Evolutionary conservation across 1,139 yeast species (phyloP).

Genomic region (Groenewaldozyma auringiensis): DNA sequence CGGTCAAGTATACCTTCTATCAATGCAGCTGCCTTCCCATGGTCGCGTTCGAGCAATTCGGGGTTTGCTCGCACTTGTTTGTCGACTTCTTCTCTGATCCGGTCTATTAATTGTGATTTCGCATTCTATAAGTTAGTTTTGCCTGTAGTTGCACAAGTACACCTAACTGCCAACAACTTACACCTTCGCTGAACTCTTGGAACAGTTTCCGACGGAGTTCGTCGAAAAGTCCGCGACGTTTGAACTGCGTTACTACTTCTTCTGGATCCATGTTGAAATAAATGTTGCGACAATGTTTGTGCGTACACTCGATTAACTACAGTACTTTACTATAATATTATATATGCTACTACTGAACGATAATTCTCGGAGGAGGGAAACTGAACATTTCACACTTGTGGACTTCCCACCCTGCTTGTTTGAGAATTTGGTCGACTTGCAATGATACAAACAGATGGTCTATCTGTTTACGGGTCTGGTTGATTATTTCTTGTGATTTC

Average conservation of each 20-base stretch:
- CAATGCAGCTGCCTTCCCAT: constrained; percentile 27
- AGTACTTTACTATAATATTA: too few relatives aligned
- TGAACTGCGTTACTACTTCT: constrained; percentile 22
- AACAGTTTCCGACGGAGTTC: constrained; percentile 22
- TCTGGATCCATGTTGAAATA: constrained; percentile 2
- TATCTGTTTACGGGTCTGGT: constrained; percentile 18
- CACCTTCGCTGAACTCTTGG: constrained; percentile 25
- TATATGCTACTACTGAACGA: constrained; percentile 4
- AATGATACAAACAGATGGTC: constrained; percentile 21
- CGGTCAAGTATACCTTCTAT: constrained; percentile 25
- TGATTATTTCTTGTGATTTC: constrained; percentile 18
- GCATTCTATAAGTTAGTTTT: constrained; percentile 15
- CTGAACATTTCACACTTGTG: constrained; percentile 20
- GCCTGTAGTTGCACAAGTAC: too few relatives aligned
- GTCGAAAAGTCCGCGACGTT: constrained; percentile 28
- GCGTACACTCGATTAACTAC: too few relatives aligned
- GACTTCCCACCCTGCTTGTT: constrained; percentile 24
- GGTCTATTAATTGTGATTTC: constrained; percentile 17
- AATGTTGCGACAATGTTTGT: too few relatives aligned
- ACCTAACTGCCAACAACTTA: constrained; percentile 13
- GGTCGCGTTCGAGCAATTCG: constrained; percentile 21
- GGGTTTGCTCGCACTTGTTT: constrained; percentile 23
- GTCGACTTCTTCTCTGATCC: constrained; percentile 24
- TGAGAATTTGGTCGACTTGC: constrained; percentile 18
- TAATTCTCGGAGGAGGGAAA: constrained; percentile 18